Percentiles rank a stretch among this genome's conserved stretches.
Conservation (phyloP, 2,329 filamentous ascomycete species). For the Cytospora mali region DNA sequence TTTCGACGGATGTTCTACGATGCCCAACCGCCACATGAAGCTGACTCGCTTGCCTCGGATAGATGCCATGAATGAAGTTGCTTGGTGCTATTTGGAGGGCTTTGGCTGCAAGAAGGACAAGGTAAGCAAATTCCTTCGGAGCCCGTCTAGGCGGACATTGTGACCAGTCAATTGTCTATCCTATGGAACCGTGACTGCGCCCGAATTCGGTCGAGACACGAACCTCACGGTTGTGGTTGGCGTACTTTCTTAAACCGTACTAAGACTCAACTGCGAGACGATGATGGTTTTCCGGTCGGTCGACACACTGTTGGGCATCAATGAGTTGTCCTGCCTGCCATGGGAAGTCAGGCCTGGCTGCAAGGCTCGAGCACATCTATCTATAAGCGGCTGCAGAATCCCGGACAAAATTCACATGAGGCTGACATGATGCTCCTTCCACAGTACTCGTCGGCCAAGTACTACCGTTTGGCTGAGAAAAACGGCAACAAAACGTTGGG, state of each 20-base stretch:
- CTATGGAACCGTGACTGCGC: neutral
- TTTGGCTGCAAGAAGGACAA: conserved; percentile 98
- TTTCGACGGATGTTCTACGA: neutral
- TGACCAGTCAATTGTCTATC: neutral
- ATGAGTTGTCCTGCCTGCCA: conserved; percentile 35
- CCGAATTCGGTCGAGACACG: neutral
- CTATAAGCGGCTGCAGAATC: conserved; percentile 5
- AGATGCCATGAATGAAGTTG: conserved; percentile 97
- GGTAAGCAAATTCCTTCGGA: conserved; percentile 61
- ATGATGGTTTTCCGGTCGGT: conserved; percentile 1
- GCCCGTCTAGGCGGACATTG: neutral
- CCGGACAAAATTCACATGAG: conserved; percentile 44
- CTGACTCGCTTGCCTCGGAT: conserved; percentile 36
- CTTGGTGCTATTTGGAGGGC: conserved; percentile 95
- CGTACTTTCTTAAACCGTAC: neutral
- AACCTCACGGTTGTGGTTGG: conserved; percentile 19
- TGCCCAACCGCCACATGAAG: conserved; percentile 27
- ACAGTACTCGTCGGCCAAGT: conserved; percentile 81
- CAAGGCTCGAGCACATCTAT: conserved; percentile 8
- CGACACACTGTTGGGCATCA: conserved; percentile 43
- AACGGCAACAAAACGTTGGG: conserved; percentile 88
- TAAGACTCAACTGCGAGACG: neutral
- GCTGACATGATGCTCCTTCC: conserved; percentile 47
- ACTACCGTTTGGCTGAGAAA: conserved; percentile 88
- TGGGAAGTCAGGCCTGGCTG: conserved; percentile 1